Evolutionary conservation across 2,329 filamentous ascomycete species (phyloP), one percentile per base, ranked within the genome.

Genomic region (Chalaropsis ovoidea): DNA sequence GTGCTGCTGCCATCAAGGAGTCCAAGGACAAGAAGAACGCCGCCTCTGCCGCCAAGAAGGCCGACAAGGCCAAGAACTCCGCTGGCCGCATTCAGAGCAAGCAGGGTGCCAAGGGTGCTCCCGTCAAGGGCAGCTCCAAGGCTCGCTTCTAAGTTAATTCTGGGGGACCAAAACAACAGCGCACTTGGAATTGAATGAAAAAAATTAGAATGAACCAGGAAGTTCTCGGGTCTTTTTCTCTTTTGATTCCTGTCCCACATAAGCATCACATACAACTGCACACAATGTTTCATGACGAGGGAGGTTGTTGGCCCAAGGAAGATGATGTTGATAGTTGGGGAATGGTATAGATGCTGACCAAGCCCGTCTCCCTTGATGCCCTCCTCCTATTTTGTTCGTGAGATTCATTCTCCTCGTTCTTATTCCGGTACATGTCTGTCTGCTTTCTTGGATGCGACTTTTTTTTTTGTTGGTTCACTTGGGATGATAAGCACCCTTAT

Each of bases 11-110:
- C 78, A 92, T 97, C 82, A 93, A 93, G 85, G 91, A 95, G 78
- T 89, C 86, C 82, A 99, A 99, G 89, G 92, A 95, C 79, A 96
- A 97, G 91, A 95, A 95, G 85, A 82, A 86, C 71, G 91, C 86
- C 70, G 84, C 86, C 69, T 87, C 90, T 80, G 89, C 86, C 77
- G 86, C 86, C 79, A 99, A 97, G 90, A 99, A 97, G 89, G 89
- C 90, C 68, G 92, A 97, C 82, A 99, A 99, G 90, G 94, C 94
- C 75, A 97, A 97, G 89, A 92, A 90, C 76, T 85, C 91, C 82
- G 82, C 84, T 72, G 78, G 80, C 75, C 86, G 89, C 79, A 89
- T 95, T 77, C 82, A 87, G 78, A 92, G 90, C 86, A 99, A 99
- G 89, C 90, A 96, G 85, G 91, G 90, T 75, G 87, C 90, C 71